Evolutionary conservation across 2,329 filamentous ascomycete genomes (phyloP).

Genomic region (Emericellopsis cladophorae): DNA sequence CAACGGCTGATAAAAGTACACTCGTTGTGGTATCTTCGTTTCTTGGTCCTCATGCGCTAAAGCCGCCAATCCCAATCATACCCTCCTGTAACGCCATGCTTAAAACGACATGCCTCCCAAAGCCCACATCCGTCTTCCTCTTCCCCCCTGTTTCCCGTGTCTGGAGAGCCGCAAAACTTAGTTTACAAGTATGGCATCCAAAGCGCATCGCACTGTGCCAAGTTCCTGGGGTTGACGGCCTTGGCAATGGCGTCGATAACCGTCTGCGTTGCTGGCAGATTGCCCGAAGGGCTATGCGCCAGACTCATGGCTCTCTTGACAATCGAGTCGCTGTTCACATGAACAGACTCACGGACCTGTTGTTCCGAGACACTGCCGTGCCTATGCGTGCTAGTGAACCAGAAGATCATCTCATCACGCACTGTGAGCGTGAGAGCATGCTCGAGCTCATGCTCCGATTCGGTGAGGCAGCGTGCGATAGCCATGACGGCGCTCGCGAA

Average conservation of each 20-base stretch:
- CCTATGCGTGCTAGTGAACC: constrained; percentile 75
- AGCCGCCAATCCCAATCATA: not conserved
- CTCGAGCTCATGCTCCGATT: constrained; percentile 82
- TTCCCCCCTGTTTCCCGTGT: not conserved
- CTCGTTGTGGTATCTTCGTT: no score
- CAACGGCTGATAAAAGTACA: no score
- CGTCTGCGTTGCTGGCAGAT: constrained; percentile 90
- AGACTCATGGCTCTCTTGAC: constrained; percentile 82
- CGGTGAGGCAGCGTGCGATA: constrained; percentile 84
- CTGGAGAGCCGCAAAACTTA: no score
- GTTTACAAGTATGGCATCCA: constrained; percentile 91
- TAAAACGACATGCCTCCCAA: not conserved
- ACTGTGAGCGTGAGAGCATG: constrained; percentile 92
- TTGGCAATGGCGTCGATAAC: constrained; percentile 89
- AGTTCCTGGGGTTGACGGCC: constrained; percentile 81
- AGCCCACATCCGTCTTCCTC: not conserved
- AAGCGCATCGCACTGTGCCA: constrained; percentile 78
- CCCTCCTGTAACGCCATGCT: constrained; percentile 2
- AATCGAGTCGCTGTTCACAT: constrained; percentile 78
- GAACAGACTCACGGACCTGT: constrained; percentile 66
- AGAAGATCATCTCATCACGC: constrained; percentile 94
- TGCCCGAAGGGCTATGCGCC: constrained; percentile 64
- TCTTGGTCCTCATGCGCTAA: no score
- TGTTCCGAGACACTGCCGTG: constrained; percentile 34
- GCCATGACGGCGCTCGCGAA: constrained; percentile 94